Evolutionary conservation across 208 protist genomes (phyloP), one percentile per base, ranked within the genome.

Genomic region (Leishmania braziliensis): DNA sequence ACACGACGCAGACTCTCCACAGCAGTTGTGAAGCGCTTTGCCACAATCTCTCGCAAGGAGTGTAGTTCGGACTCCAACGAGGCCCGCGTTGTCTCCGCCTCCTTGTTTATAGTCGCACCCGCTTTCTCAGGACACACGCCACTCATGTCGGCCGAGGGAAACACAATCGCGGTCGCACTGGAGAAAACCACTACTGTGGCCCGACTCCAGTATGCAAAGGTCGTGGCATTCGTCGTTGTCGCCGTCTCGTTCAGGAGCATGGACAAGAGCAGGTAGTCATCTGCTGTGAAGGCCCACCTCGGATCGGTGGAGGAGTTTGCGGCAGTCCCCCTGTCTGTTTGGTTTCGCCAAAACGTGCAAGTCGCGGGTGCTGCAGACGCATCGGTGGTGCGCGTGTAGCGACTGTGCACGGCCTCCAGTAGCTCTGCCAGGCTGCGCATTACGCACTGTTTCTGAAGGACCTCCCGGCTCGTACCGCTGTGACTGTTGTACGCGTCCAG

Each of bases 171-270:
- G 8, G 82, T 75, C 14, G 85, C 85, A 50, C 82, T 72, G 23
- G 74, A 69, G 50, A 89, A 91, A 36, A 95, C 48, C 5, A 75
- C 58, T 4, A 76, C 82, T 18, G 92, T 72, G 6, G 86, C 75
- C 3, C 78, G 73, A 18, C 84, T 86, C 58, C 90, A 84, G 79
- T 75, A 58, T 0, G 46, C 33, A 68, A 92, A 90, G 10, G 88
- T 48, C 1, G 50, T 16, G 0, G 46, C n/a, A 16, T 92, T 78
- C 2, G 83, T 82, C 0, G 89, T 85, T 10, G 89, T 93, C 29
- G 87, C 88, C 5, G 92, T 80, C 50, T 95, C 91, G 78, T 90
- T 89, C 51, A 95, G 83, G 65, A 95, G 93, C 80, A 95, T 86
- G n/a, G 85, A 77, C 8, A 93, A 58, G 33, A 92, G 81, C 71